Evolutionary conservation across 495 filamentous ascomycete species (phyloP).

Genomic region (Xylaria venustula): DNA sequence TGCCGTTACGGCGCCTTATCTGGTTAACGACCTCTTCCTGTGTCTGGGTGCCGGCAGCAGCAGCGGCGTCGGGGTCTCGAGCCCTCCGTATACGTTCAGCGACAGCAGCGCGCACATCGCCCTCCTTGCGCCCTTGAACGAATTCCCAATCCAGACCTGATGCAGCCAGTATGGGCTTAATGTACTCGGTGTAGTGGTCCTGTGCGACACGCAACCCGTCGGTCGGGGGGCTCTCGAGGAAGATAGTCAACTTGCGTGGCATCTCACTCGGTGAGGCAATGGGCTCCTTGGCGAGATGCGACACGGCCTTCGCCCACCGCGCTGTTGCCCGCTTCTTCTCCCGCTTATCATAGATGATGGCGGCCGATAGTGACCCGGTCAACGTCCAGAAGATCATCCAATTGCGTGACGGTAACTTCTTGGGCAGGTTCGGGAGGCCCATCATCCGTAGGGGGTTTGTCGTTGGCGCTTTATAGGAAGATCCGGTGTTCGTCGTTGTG

Average conservation of each 20-base stretch:
- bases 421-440: constrained; percentile 75
- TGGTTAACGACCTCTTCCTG: constrained; percentile 58
- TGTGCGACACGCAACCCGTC: constrained; percentile 78
- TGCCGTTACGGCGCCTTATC: constrained; percentile 57
- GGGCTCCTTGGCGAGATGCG: constrained; percentile 79
- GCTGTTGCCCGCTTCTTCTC: constrained; percentile 79
- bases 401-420: constrained; percentile 90
- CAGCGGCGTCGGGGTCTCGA: constrained; percentile 45
- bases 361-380: constrained; percentile 70
- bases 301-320: constrained; percentile 84
- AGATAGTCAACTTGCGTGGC: constrained; percentile 83
- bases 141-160: constrained; percentile 94
- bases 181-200: constrained; percentile 92
- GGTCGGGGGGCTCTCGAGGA: constrained; percentile 78
- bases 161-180: constrained; percentile 89
- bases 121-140: constrained; percentile 83
- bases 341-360: constrained; percentile 83
- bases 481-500: too few relatives aligned
- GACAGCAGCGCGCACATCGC: constrained; percentile 77
- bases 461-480: constrained; percentile 46
- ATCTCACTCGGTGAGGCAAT: constrained; percentile 63
- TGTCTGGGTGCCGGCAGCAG: constrained; percentile 29
- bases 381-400: constrained; percentile 94
- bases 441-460: constrained; percentile 73
- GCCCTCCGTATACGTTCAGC: constrained; percentile 77